Evolutionary conservation across 768 basidiomycete species (phyloP), one percentile per base, ranked within the genome.

Genomic region (Tylopilus rubrobrunneus): DNA sequence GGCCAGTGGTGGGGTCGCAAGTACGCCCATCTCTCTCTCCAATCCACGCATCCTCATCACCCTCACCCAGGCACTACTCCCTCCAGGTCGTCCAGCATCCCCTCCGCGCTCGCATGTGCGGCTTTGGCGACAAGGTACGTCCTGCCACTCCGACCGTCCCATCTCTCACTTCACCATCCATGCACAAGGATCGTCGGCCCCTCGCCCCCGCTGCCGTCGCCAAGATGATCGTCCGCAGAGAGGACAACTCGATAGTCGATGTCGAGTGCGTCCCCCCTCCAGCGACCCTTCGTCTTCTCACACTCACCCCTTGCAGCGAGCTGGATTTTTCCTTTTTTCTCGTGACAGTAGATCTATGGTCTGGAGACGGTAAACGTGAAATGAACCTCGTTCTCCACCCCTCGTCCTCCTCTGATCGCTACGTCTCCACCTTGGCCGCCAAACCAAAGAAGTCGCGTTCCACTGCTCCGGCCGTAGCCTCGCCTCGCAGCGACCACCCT

Each of bases 301-400:
- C 58, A 31, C 57, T 57, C 28, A 54, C 2, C 15, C 7, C 17
- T 28, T 5, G 12, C 64, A 96, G 94, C 58, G 86, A 91, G 45
- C 77, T 96, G 47, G 89, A 95, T 68, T 84, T 79, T 56, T 88
- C 89, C 1, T 95, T 93, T 72, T 91, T 98, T 67, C 71, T 97
- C 41, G 87, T 92, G 27, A 89, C 90, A 17, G 92, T 92, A n/a
- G 94, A 97, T 72, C 74, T 98, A 3, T 96, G 92, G 89, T 91
- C 90, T 0, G 78, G 77, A 42, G 92, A 94, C 61, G 87, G 84
- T 14, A 83, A 78, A 58, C 80, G 85, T 29, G 91, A 96, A 65
- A 87, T 87, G 75, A 96, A 96, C 68, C 82, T 96, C 15, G 91
- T 97, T 41, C 76, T 91, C 21, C 92, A 93, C 65, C 91, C 93